These are phyloP conservation scores for Phytophthora hybrid DNA, from an alignment of 352 stramenopile species.

Conservation along the genomic window DNA sequence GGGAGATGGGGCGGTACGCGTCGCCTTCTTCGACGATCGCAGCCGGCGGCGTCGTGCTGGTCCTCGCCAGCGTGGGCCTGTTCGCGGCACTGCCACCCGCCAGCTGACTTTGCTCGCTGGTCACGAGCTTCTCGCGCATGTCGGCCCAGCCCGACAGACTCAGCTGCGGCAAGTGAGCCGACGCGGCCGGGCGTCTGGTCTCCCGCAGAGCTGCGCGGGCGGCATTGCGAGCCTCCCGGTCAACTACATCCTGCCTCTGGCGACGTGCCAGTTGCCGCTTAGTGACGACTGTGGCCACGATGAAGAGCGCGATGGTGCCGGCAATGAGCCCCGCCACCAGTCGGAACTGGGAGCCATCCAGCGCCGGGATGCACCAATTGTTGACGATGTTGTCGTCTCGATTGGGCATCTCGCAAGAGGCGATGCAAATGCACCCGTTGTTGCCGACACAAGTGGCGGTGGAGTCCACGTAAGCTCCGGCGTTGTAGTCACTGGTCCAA, in stretches of 20 bases:
- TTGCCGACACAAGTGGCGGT: slow-evolving; percentile 40
- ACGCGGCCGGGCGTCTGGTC: slow-evolving; percentile 19
- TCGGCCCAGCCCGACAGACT: slow-evolving; percentile 58
- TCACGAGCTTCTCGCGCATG: slow-evolving; percentile 59
- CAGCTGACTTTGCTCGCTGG: slow-evolving; percentile 36
- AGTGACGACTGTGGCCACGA: slow-evolving; percentile 30
- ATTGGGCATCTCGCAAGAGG: slow-evolving; percentile 42
- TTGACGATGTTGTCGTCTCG: slow-evolving; percentile 34
- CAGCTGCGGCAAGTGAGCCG: slow-evolving; percentile 41
- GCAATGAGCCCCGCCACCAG: slow-evolving; percentile 35
- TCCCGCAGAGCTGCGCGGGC: slow-evolving; percentile 22
- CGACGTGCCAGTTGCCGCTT: slow-evolving; percentile 33
- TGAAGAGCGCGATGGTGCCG: slow-evolving; percentile 38
- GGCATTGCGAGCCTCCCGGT: slow-evolving; percentile 20
- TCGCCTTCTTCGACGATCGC: slow-evolving; percentile 47
- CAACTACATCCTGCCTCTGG: slow-evolving; percentile 18
- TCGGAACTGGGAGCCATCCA: slow-evolving; percentile 36
- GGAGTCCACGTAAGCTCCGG: slow-evolving; percentile 17
- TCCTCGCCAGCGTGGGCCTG: slow-evolving; percentile 28
- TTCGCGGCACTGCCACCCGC: slow-evolving; percentile 5
- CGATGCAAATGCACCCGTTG: slow-evolving; percentile 55
- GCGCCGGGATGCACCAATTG: slow-evolving; percentile 38
- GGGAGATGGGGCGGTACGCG: slow-evolving; percentile 48
- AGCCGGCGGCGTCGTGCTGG: slow-evolving; percentile 20
- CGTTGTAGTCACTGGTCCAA: slow-evolving; percentile 33